Evolutionary conservation across 2,329 filamentous ascomycete species (phyloP).

Genomic region (Arthroderma sp.): DNA sequence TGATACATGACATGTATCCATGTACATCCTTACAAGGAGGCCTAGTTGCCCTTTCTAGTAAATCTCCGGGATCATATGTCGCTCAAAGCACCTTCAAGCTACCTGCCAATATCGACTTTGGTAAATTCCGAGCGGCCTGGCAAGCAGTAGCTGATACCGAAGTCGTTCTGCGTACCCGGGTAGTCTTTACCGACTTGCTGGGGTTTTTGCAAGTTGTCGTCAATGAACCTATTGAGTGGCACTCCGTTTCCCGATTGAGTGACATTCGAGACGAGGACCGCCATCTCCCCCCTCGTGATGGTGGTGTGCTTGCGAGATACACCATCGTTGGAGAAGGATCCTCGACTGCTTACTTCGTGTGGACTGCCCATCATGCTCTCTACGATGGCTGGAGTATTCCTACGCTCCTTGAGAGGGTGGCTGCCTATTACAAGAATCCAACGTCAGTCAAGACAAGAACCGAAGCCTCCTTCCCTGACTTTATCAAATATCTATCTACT

Average conservation of each 20-base stretch:
- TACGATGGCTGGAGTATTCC: slow-evolving; percentile 30
- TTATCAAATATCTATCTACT: slow-evolving; percentile 18
- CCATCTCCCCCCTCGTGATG: slow-evolving; percentile 16
- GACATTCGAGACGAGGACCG: slow-evolving; percentile 8
- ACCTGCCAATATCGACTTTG: slow-evolving; percentile 21
- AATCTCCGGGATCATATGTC: slow-evolving; percentile 31
- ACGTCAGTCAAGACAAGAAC: not conserved
- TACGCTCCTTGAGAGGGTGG: slow-evolving; percentile 14
- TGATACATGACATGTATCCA: slow-evolving; percentile 31
- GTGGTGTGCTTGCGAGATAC: slow-evolving; percentile 25
- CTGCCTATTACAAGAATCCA: slow-evolving; percentile 12
- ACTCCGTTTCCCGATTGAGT: slow-evolving; percentile 8
- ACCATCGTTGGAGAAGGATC: slow-evolving; percentile 12
- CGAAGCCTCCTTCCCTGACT: slow-evolving; percentile 15
- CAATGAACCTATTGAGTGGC: slow-evolving; percentile 16
- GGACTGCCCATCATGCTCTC: slow-evolving; percentile 34
- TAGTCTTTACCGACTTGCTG: slow-evolving; percentile 19
- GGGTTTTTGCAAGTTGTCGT: slow-evolving; percentile 23
- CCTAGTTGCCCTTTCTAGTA: slow-evolving; percentile 29
- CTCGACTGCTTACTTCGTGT: slow-evolving; percentile 23
- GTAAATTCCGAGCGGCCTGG: slow-evolving; percentile 31
- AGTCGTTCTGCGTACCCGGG: slow-evolving; percentile 34
- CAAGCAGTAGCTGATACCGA: slow-evolving; percentile 23
- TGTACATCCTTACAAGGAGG: slow-evolving; percentile 35
- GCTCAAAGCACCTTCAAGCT: slow-evolving; percentile 29